phyloP scores from a whole-genome alignment of 1,139 yeast species.

The Diutina mesorugosa region DNA sequence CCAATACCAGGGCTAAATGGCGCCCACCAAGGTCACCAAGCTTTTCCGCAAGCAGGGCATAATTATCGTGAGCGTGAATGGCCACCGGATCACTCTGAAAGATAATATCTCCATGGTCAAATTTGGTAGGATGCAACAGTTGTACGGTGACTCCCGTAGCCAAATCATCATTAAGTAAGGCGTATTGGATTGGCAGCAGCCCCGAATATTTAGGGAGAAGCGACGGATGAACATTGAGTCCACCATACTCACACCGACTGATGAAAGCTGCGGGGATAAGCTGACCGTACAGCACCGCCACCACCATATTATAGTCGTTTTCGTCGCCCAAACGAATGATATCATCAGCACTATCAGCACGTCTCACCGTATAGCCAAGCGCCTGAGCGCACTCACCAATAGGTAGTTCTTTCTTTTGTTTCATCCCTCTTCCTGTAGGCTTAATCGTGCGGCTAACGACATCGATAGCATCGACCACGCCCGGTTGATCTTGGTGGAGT shows the following conservation, averaged over 20 bases:
- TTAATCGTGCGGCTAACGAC: constrained; percentile 60
- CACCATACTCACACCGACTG: constrained; percentile 38
- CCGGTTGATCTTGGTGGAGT: constrained; percentile 15
- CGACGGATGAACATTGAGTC: constrained; percentile 89
- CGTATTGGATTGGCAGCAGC: constrained; percentile 79
- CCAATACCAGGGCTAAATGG: constrained; percentile 35
- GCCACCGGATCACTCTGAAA: constrained; percentile 37
- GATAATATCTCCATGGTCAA: constrained; percentile 68
- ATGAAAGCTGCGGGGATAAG: constrained; percentile 59
- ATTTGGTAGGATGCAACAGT: constrained; percentile 75
- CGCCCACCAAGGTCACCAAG: constrained; percentile 51
- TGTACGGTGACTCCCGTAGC: constrained; percentile 82
- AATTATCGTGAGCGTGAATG: constrained; percentile 28
- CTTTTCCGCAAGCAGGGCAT: constrained; percentile 25
- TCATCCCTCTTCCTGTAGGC: constrained; percentile 54
- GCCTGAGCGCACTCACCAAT: constrained; percentile 25
- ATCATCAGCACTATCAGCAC: constrained; percentile 52
- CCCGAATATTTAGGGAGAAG: constrained; percentile 76
- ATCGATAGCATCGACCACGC: constrained; percentile 32
- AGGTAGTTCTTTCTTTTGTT: constrained; percentile 37
- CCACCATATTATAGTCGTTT: constrained; percentile 41
- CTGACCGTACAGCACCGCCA: constrained; percentile 85
- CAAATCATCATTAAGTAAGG: constrained; percentile 51
- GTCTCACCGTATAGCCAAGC: constrained; percentile 13
- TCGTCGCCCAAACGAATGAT: constrained; percentile 20